Evolutionary conservation across 164 flowering plant genomes (phyloP), one percentile per base, ranked within the genome.

Genomic region (Vitis labrusca): DNA sequence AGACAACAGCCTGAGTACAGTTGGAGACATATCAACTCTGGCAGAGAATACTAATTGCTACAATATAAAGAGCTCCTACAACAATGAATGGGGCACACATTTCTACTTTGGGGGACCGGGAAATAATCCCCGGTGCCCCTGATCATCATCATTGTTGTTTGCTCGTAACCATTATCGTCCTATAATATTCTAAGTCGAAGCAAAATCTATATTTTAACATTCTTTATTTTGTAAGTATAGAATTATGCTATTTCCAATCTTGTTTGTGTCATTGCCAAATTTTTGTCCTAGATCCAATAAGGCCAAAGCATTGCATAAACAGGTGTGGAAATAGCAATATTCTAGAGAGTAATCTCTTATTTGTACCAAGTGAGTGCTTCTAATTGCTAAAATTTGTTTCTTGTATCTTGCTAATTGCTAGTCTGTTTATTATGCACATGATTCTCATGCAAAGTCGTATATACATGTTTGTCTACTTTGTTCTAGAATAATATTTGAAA

Each of bases 31-130:
- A 23, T 85, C 90, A 37, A 89, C 82, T 13, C 74, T 95, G 5
- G 94, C 99, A 3, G 98, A 95, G 84, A 85, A 96, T 76, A 84
- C 95, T 44, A 89, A 93, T 56, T 96, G 99, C 68, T 96, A 93
- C 77, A 68, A 91, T 77, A 92, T 96, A 70, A 78, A 83, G 78
- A 93, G 92, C 80, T 81, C 88, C 61, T 84, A 74, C 73, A 91
- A 70, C 84, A 78, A 62, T 11, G 87, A 90, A 17, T 96, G 98
- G 98, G 98, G 98, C 56, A 84, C 91, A 15, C 70, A 90, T 71
- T 93, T 96, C 75, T 96, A 96, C 90, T 96, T 81, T 67, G 99
- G 99, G 32, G 99, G 99, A n/a, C 98, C 98, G 3, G 99, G 99
- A 68, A 83, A 80, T 9, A 92, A 81, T 66, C 86, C 89, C 1